phyloP scores from a whole-genome alignment of 2,329 filamentous ascomycete genomes.

The Fusarium scirpi region DNA sequence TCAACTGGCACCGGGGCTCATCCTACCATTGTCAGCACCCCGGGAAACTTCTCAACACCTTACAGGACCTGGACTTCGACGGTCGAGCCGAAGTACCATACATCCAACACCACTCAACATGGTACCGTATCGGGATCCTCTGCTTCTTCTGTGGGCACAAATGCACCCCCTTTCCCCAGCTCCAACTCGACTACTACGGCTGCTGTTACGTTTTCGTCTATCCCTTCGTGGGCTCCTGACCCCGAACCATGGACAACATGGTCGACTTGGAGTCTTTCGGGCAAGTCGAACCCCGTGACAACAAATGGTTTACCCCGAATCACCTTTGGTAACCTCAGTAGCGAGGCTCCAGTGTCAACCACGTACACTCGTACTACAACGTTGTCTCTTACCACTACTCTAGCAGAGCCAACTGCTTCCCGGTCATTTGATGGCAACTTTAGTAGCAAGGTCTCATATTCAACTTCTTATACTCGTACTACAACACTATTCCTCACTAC shows the following conservation, averaged over 20 bases:
- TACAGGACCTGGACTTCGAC: slow-evolving; percentile 1
- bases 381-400: slow-evolving; percentile 5
- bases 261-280: slow-evolving; percentile 28
- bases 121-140: slow-evolving; percentile 4
- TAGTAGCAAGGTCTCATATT: slow-evolving; percentile 15
- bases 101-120: slow-evolving; percentile 22
- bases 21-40: slow-evolving; percentile 6
- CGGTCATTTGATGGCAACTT: slow-evolving; percentile 28
- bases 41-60: background rate
- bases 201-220: slow-evolving; percentile 12
- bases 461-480: slow-evolving; percentile 15
- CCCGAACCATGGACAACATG: slow-evolving; percentile 26
- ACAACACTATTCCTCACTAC: slow-evolving; percentile 18
- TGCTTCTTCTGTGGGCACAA: slow-evolving; percentile 17
- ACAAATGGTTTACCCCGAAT: slow-evolving; percentile 13
- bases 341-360: slow-evolving; percentile 13
- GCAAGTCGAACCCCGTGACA: slow-evolving; percentile 1
- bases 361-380: slow-evolving; percentile 20
- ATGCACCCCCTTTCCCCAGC: slow-evolving; percentile 15
- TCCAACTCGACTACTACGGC: slow-evolving; percentile 33
- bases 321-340: slow-evolving; percentile 30
- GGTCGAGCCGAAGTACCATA: slow-evolving; percentile 4
- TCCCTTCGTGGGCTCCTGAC: slow-evolving; percentile 15
- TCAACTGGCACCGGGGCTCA: slow-evolving; percentile 11
- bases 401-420: slow-evolving; percentile 20